A percentile compares a stretch with the other conserved stretches of the same genome.
Conservation (phyloP, 441 rosid genomes). For the Jatropha multifida region DNA sequence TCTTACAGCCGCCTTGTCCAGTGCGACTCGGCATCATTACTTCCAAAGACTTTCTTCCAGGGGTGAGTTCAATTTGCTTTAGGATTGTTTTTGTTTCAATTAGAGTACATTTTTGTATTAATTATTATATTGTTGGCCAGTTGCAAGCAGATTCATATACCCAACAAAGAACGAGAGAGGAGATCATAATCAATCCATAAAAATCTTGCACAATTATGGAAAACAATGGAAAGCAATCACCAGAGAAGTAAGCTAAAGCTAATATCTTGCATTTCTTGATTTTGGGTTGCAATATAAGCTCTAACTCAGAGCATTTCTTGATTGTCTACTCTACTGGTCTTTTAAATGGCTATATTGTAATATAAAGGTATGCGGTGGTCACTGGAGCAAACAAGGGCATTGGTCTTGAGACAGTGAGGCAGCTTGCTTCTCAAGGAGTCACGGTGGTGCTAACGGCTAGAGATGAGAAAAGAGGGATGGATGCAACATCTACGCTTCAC, state of each 20-base stretch:
- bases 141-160: background rate
- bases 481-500: slow-evolving; percentile 40
- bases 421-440: slow-evolving; percentile 39
- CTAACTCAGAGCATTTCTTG: background rate
- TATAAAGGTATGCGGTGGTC: slow-evolving; percentile 41
- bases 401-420: slow-evolving; percentile 47
- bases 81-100: too few relatives aligned
- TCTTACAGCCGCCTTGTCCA: too few relatives aligned
- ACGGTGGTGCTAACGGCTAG: slow-evolving; percentile 47
- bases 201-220: slow-evolving; percentile 17
- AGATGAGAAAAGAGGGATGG: slow-evolving; percentile 42
- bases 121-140: too few relatives aligned
- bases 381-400: slow-evolving; percentile 58
- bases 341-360: background rate
- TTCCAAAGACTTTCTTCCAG: too few relatives aligned
- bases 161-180: background rate
- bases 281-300: background rate
- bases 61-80: too few relatives aligned
- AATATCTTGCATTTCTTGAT: too few relatives aligned
- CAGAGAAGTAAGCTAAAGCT: slow-evolving; percentile 23
- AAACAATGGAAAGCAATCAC: slow-evolving; percentile 8
- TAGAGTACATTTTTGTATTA: too few relatives aligned
- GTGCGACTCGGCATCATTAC: too few relatives aligned
- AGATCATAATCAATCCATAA: background rate
- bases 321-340: background rate